A percentile compares a stretch with the other conserved stretches of the same genome.
phyloP scores from a whole-genome alignment of 1,284 basidiomycete species.

The Dichomitus squalens region DNA sequence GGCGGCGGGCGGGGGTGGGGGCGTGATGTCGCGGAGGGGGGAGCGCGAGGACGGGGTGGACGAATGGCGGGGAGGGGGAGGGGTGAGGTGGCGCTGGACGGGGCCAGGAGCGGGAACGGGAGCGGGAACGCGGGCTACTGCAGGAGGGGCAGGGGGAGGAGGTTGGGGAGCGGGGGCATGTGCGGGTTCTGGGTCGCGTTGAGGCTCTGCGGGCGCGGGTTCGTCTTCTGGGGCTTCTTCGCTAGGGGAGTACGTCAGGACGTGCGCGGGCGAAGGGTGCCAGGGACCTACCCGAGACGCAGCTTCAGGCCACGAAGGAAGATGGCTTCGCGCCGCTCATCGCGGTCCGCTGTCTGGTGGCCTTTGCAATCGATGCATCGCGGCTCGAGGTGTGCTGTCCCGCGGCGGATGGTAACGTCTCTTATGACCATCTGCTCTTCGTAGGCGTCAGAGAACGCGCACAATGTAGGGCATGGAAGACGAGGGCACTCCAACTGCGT shows the following conservation, averaged over 20 bases:
- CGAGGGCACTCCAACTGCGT: too few relatives aligned
- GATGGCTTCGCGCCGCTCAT: conserved; percentile 49
- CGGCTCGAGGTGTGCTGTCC: conserved; percentile 72
- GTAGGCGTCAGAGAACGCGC: not conserved
- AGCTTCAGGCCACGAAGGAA: conserved; percentile 58
- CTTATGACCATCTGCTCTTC: conserved; percentile 60
- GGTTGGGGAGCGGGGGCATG: conserved; percentile 3
- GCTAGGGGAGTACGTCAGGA: not conserved
- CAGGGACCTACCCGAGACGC: conserved; percentile 58
- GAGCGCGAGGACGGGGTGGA: conserved; percentile 18
- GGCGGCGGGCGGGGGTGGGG: conserved; percentile 21
- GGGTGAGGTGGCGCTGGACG: not conserved
- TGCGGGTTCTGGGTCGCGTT: conserved; percentile 6
- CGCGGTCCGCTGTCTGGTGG: conserved; percentile 59
- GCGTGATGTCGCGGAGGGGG: conserved; percentile 28
- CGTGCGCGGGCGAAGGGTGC: not conserved
- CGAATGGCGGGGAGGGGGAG: not conserved
- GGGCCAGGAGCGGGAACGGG: not conserved
- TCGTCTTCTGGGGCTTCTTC: conserved; percentile 13
- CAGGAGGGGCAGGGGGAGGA: not conserved
- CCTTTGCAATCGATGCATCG: conserved; percentile 59
- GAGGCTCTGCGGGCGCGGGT: conserved; percentile 5
- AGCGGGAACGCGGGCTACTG: conserved; percentile 4
- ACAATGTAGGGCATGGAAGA: not conserved
- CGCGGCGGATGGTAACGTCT: conserved; percentile 60